Base-by-base conservation (phyloP, 140 eudicot species). In the Cichorium intybus region DNA sequence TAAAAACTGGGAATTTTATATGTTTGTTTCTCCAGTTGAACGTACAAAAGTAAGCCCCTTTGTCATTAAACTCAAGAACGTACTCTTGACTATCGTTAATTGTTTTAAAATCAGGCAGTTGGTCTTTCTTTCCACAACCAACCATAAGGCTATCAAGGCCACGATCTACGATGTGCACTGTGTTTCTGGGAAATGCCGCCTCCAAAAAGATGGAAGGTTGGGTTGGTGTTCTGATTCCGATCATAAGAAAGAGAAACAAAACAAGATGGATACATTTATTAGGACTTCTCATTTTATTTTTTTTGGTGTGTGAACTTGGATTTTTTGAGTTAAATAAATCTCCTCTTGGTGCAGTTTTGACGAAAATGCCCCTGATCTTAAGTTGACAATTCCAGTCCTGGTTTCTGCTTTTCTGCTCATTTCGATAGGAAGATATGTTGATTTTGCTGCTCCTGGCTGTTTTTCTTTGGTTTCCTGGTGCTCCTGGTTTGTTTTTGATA, bases 1-100 rank as follows among this genome's bases (percentile, higher is more conserved):
- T 67, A 67, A 66, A 53, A 24, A 66, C 72, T 4, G 18, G 41
- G 17, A 67, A 67, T 37, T 16, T 26, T 15, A 16, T 66, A n/a
- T 66, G 54, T 53, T 35, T 37, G 5, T 10, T 35, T 3, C 22
- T 34, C 71, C 71, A 65, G n/a, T 65, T 51, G 37, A 65, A 49
- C 12, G 71, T 7, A 65, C 71, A 65, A n/a, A 5, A 7, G 53
- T 4, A 5, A 34, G 21, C 6, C 16, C 1, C 23, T n/a, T 52
- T 18, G 11, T 66, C 27, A 24, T 66, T 8, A 34, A 50, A 65
- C 34, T 49, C 50, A 14, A 62, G n/a, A 24, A 11, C 9, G 56
- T 62, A 62, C 46, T 46, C 69, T 9, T 22, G 24, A 46, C 56
- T 27, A 23, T 16, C 16, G 0, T 45, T 45, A 24, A 63, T 47